phyloP scores from a whole-genome alignment of 192 early-diverging fungal genomes.

The Oehlia diaphana region DNA sequence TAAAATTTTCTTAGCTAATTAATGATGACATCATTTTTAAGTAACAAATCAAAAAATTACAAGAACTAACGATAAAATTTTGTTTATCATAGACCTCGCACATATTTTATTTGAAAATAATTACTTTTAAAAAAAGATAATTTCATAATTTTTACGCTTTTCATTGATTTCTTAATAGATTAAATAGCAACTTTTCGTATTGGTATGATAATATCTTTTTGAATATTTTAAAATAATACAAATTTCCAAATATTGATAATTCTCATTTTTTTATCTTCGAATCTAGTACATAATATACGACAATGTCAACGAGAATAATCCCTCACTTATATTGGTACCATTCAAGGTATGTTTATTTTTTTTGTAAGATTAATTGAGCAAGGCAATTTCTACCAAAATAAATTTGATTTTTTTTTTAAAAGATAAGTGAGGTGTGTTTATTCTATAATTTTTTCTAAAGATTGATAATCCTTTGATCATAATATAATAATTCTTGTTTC shows the following conservation, averaged over 20 bases:
- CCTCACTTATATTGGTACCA: background rate
- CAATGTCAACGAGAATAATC: background rate
- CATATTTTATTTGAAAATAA: no score
- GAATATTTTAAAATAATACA: background rate
- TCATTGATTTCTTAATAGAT: no score
- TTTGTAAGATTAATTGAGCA: background rate
- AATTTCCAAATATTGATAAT: background rate
- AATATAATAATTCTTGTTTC: background rate
- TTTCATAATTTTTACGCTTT: no score
- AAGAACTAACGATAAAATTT: no score
- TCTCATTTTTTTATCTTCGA: background rate
- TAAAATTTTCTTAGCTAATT: no score
- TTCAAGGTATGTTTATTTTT: constrained; percentile 1
- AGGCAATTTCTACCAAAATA: background rate
- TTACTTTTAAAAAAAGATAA: no score
- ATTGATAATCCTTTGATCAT: background rate
- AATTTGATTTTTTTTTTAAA: background rate
- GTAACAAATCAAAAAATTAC: no score
- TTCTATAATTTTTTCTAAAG: background rate
- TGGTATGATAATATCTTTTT: background rate
- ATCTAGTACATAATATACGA: background rate
- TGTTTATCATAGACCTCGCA: no score
- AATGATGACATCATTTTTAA: no score
- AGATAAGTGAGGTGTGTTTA: background rate
- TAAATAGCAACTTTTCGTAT: no score